phyloP scores from a whole-genome alignment of 768 basidiomycete species.

The Cystobasidium ongulense region DNA sequence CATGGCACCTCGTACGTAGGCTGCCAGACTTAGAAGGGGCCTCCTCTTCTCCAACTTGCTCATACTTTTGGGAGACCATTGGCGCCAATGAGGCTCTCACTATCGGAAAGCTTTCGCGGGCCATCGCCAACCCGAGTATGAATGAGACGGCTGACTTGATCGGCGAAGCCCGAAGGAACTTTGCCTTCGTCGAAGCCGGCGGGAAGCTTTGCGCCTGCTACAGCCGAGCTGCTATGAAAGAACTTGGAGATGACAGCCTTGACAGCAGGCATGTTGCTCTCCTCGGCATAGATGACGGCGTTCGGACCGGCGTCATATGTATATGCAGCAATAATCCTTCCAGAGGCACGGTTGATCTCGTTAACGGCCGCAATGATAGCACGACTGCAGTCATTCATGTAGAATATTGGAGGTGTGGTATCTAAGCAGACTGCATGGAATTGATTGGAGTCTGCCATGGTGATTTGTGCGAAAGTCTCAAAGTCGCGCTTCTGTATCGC shows the following conservation, averaged over 20 bases:
- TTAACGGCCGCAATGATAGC: conserved; percentile 82
- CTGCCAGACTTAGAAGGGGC: too few species aligned
- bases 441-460: conserved; percentile 96
- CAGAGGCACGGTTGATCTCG: conserved; percentile 77
- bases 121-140: conserved; percentile 90
- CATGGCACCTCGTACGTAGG: too few species aligned
- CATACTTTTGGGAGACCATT: conserved; percentile 61
- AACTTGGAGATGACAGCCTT: conserved; percentile 65
- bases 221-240: conserved; percentile 58
- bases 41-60: too few species aligned
- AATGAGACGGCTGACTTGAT: conserved; percentile 78
- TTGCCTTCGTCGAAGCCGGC: conserved; percentile 40
- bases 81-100: conserved; percentile 59
- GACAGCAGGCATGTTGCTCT: conserved; percentile 69
- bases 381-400: conserved; percentile 95
- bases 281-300: conserved; percentile 85
- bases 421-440: conserved; percentile 98
- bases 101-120: conserved; percentile 57
- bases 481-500: conserved; percentile 78
- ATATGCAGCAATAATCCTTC: conserved; percentile 75
- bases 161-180: conserved; percentile 49
- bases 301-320: conserved; percentile 99
- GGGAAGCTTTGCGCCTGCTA: conserved; percentile 50
- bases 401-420: conserved; percentile 95
- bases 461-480: conserved; percentile 76